These are phyloP conservation scores for Pseudoturritis turrita DNA, from an alignment of 345 rosid species.

Conservation along the genomic window DNA sequence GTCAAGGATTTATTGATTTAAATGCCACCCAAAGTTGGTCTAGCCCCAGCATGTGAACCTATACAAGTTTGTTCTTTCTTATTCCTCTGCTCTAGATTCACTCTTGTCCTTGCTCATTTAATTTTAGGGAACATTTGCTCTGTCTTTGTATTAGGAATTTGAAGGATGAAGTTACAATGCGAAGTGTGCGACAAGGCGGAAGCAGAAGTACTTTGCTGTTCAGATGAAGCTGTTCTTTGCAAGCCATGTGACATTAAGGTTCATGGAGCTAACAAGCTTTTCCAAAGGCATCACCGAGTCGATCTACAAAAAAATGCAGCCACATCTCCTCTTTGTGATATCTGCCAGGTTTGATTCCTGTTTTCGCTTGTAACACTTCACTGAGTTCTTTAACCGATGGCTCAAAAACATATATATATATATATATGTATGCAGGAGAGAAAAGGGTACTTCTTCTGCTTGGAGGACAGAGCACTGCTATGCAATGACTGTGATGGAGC, in stretches of 20 bases:
- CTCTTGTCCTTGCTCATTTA: not conserved
- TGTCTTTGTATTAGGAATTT: not conserved
- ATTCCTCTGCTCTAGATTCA: not conserved
- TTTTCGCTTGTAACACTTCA: not conserved
- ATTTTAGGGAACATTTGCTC: not conserved
- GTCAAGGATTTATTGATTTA: slow-evolving; percentile 16
- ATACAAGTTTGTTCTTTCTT: slow-evolving; percentile 18
- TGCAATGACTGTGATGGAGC: slow-evolving; percentile 37
- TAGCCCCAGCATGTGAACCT: slow-evolving; percentile 27
- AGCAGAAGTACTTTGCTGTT: slow-evolving; percentile 41
- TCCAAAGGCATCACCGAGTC: slow-evolving; percentile 33
- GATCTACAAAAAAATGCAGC: slow-evolving; percentile 12
- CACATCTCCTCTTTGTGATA: slow-evolving; percentile 33
- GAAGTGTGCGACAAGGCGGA: slow-evolving; percentile 40
- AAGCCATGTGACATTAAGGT: slow-evolving; percentile 36
- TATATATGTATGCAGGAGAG: slow-evolving; percentile 17
- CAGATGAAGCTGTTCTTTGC: slow-evolving; percentile 43
- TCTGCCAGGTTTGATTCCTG: slow-evolving; percentile 27
- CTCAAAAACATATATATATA: not conserved
- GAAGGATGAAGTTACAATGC: slow-evolving; percentile 35
- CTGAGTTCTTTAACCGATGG: not conserved
- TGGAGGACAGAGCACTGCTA: slow-evolving; percentile 40
- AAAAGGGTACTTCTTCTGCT: slow-evolving; percentile 35
- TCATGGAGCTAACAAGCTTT: slow-evolving; percentile 38
- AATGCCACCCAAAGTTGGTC: slow-evolving; percentile 32